These are phyloP conservation scores for Escovopsis sp. DNA, from an alignment of 2,329 filamentous ascomycete species.

Conservation along the genomic window DNA sequence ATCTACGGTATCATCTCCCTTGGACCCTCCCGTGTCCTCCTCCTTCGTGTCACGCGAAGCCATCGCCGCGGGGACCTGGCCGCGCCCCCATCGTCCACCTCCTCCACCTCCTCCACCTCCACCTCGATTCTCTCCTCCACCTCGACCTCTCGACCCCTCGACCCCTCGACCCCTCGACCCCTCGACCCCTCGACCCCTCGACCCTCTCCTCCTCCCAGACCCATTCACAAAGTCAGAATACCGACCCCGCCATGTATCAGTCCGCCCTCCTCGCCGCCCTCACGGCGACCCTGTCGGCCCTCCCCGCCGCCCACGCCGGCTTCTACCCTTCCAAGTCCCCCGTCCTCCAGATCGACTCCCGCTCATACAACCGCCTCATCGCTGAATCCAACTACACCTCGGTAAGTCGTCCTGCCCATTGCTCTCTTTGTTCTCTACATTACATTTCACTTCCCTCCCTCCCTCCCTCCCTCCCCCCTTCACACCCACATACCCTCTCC, in stretches of 20 bases:
- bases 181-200: too few species aligned
- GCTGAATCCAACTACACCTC: conserved; percentile 82
- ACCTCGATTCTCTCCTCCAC: not conserved
- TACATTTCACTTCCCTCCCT: too few species aligned
- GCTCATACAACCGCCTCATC: conserved; percentile 70
- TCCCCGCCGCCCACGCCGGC: conserved; percentile 51
- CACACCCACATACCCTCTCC: not conserved
- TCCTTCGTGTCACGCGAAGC: too few species aligned
- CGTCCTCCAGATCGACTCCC: conserved; percentile 67
- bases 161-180: too few species aligned
- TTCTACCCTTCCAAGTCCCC: conserved; percentile 78
- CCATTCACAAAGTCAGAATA: not conserved
- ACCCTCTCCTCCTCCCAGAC: not conserved
- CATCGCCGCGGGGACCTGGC: too few species aligned
- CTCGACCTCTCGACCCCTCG: too few species aligned
- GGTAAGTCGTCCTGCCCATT: conserved; percentile 34
- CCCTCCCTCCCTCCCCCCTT: not conserved
- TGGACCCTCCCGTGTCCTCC: too few species aligned
- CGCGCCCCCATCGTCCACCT: too few species aligned
- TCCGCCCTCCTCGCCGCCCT: conserved; percentile 29
- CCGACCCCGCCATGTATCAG: conserved; percentile 32
- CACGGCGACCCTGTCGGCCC: conserved; percentile 44
- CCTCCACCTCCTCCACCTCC: too few species aligned
- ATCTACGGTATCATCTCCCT: too few species aligned
- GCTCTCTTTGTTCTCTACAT: not conserved